Evolutionary conservation across 805 yeast genomes (phyloP), one percentile per base, ranked within the genome.

Genomic region (Hanseniaspora vineae): DNA sequence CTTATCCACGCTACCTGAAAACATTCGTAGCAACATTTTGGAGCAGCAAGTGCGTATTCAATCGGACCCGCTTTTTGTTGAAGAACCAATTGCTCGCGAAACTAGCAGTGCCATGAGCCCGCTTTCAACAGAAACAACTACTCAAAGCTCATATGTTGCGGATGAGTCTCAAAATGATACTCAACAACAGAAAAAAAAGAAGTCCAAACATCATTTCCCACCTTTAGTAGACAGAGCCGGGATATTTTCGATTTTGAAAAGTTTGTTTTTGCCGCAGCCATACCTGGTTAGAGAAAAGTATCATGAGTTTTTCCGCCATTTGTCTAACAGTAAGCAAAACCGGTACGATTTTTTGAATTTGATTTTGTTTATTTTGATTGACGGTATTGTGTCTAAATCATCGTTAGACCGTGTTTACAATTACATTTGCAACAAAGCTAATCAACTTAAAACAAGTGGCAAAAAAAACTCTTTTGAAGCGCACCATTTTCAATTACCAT

Each of bases 221-320:
- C 84, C 94, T 2, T 62, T 89, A 52, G 71, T 86, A 48, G 96
- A 89, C 56, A 73, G 78, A 44, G 65, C 76, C 6, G 95, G 95
- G 11, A 76, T 84, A 46, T 80, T 92, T 3, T 73, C 95, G 0
- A 55, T 89, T 35, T 60, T 85, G 47, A 73, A 87, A 50, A 69
- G 85, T 44, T 66, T 86, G 2, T 89, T 84, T 64, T 70, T 83
- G 19, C 89, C 95, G 1, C 84, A 81, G 54, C 72, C 79, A 1
- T 73, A 76, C 55, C 69, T 66, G 53, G 78, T 76, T 50, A 69
- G 89, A 46, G 87, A 79, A 49, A 65, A 72, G 1, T 69, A 84
- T 44, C 80, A 81, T 60, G 79, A 78, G 45, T 67, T 90, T 5
- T 68, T 88, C 48, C 76, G 76, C 19, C 77, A 75, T 51, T 58